These are phyloP conservation scores for Pleurotus djamor DNA, from an alignment of 768 basidiomycete species.

Conservation along the genomic window DNA sequence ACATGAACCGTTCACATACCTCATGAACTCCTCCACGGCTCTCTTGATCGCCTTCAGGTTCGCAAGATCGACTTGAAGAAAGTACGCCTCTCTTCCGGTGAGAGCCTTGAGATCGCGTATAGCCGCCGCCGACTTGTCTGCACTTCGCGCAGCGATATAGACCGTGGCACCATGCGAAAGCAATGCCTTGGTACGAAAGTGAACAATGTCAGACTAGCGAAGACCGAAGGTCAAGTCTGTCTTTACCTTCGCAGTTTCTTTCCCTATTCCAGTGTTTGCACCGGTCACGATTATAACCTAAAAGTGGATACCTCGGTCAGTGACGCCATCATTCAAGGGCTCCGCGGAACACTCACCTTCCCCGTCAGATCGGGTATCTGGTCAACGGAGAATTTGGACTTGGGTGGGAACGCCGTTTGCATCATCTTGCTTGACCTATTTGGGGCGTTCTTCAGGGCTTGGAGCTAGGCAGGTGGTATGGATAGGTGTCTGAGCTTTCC, in stretches of 20 bases:
- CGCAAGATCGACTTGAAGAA: constrained; percentile 42
- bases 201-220: not conserved
- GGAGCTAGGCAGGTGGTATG: too few species aligned
- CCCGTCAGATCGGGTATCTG: constrained; percentile 42
- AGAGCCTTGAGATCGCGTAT: constrained; percentile 34
- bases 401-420: constrained; percentile 18
- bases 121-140: constrained; percentile 32
- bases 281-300: constrained; percentile 45
- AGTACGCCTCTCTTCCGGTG: constrained; percentile 40
- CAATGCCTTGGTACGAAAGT: constrained; percentile 26
- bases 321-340: not conserved
- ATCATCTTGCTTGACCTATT: too few species aligned
- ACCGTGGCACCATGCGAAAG: constrained; percentile 46
- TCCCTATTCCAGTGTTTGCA: constrained; percentile 48
- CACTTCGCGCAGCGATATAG: constrained; percentile 45
- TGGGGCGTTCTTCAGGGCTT: too few species aligned
- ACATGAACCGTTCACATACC: constrained; percentile 13
- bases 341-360: constrained; percentile 15
- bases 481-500: too few species aligned
- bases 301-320: not conserved
- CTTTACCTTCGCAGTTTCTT: constrained; percentile 39
- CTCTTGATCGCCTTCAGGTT: constrained; percentile 39
- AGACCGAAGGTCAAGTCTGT: not conserved
- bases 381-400: constrained; percentile 23
- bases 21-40: constrained; percentile 36